These are phyloP conservation scores for Phytophthora litchii DNA, from an alignment of 352 stramenopile species.

Conservation along the genomic window DNA sequence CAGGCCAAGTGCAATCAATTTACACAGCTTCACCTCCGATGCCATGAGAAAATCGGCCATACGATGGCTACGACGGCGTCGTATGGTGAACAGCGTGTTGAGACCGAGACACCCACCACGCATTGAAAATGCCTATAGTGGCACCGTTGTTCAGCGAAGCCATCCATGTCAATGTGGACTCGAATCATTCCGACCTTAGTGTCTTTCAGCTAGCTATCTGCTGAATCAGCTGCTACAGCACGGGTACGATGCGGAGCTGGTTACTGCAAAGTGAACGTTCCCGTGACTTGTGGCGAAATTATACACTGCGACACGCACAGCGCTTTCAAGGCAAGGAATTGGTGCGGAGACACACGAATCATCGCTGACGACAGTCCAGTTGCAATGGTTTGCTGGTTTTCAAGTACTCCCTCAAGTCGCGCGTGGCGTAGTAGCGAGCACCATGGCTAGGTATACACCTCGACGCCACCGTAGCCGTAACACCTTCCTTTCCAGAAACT, in stretches of 20 bases:
- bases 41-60: slow-evolving; percentile 21
- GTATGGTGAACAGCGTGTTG: not conserved
- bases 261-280: slow-evolving; percentile 3
- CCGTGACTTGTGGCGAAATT: slow-evolving; percentile 23
- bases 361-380: slow-evolving; percentile 38
- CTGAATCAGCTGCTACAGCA: too few relatives aligned
- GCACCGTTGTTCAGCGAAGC: slow-evolving; percentile 27
- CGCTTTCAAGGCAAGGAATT: slow-evolving; percentile 2
- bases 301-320: slow-evolving; percentile 27
- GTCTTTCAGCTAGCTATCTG: not conserved
- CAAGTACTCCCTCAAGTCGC: slow-evolving; percentile 3
- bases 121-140: slow-evolving; percentile 15
- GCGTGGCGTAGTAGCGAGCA: slow-evolving; percentile 1
- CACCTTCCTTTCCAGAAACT: slow-evolving; percentile 18
- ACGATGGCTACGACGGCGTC: slow-evolving; percentile 10
- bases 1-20: too few relatives aligned
- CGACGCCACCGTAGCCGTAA: too few relatives aligned
- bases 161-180: slow-evolving; percentile 20
- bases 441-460: too few relatives aligned
- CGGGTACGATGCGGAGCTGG: not conserved
- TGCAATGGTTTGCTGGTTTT: slow-evolving; percentile 15
- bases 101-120: too few relatives aligned
- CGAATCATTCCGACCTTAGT: slow-evolving; percentile 1
- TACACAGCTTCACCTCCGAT: too few relatives aligned
- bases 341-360: slow-evolving; percentile 23